Evolutionary conservation across 2,329 filamentous ascomycete species (phyloP).

Genomic region (Curvularia sp.): DNA sequence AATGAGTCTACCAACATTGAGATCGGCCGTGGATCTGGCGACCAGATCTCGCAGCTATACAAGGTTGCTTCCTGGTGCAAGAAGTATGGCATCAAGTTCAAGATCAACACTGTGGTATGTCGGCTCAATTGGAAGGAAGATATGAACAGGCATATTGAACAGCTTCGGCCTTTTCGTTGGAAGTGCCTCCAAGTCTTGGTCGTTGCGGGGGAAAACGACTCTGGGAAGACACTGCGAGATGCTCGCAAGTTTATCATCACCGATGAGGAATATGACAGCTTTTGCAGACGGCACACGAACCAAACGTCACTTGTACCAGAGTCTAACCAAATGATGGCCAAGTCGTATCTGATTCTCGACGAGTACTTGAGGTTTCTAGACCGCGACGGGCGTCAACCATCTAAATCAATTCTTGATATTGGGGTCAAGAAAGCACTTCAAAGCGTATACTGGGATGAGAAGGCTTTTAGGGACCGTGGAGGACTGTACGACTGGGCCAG

Average conservation of each 20-base stretch:
- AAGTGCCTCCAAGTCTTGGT: constrained; percentile 13
- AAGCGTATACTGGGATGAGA: constrained; percentile 10
- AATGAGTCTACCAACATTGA: constrained; percentile 7
- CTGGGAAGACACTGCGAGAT: constrained; percentile 1
- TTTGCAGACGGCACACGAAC: constrained; percentile 6
- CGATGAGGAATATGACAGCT: constrained; percentile 6
- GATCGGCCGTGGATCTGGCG: constrained; percentile 10
- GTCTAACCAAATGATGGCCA: constrained; percentile 10
- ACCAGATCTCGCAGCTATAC: constrained; percentile 1
- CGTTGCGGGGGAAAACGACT: constrained; percentile 12
- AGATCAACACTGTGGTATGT: constrained; percentile 14
- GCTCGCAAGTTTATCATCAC: constrained; percentile 9
- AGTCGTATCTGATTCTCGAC: constrained; percentile 8
- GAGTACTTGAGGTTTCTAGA: constrained; percentile 14
- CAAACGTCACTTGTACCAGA: not conserved
- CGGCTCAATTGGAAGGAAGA: constrained; percentile 11
- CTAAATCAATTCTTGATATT: constrained; percentile 3
- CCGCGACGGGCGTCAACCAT: not conserved
- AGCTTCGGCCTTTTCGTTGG: constrained; percentile 16
- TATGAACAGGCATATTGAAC: constrained; percentile 4
- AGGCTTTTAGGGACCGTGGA: constrained; percentile 10
- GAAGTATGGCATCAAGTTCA: constrained; percentile 10
- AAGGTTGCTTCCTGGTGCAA: constrained; percentile 4
- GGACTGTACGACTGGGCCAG: constrained; percentile 12
- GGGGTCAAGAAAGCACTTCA: constrained; percentile 7